Evolutionary conservation across 148 eudicot genomes (phyloP), one percentile per base, ranked within the genome.

Genomic region (Silene conica): DNA sequence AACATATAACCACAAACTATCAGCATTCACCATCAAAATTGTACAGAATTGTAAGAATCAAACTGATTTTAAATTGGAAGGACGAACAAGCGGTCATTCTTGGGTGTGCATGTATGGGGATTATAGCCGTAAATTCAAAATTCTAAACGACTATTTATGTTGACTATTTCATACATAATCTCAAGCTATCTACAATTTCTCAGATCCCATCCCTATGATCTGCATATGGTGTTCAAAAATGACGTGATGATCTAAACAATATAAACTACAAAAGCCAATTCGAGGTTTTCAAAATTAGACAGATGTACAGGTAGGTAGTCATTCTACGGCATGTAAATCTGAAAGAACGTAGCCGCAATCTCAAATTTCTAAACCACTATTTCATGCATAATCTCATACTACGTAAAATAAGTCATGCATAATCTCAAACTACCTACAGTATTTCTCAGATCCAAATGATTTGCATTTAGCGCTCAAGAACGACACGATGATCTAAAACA

Each of bases 371-470:
- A 64, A 28, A 46, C 4, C 0, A 45, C 10, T 6, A 31, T 61
- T 20, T 38, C 34, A 4, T 34, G 15, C 46, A 65, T 6, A 61
- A 15, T 14, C 22, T 65, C 21, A 6, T 34, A 13, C n/a, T 18
- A 5, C 2, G 21, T 31, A 65, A 11, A 65, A 5, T 65, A 5
- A 34, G 34, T 31, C 5, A 5, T 34, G 15, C 46, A 65, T 1
- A 61, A 5, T 14, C 69, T 65, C 12, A 6, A 65, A 3, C n/a
- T 34, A 5, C 2, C 46, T 31, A 65, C 18, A 65, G 0, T 65
- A 5, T 65, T 15, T 34, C 69, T 65, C 19, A 41, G 55, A 72
- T 72, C 75, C 75, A 34, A 26, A 13, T 65, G 69, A 34, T 14
- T 18, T 16, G 21, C 48, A 34, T 41, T 19, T 41, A 13, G 14